Evolutionary conservation across 306 rosid species (phyloP).

Genomic region (Pachyrhizus erosus): DNA sequence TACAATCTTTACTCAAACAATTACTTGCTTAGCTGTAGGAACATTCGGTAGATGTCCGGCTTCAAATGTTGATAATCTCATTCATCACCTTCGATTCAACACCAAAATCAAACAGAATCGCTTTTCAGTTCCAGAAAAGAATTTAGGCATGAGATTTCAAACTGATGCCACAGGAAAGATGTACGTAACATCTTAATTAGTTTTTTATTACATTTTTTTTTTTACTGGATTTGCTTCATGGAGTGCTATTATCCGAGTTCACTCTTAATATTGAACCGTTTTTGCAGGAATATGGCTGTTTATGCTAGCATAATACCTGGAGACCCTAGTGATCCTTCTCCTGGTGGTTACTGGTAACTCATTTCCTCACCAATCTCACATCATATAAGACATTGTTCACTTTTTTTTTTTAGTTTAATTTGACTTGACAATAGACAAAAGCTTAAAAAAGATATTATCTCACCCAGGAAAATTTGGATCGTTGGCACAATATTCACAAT

Average conservation of each 20-base stretch:
- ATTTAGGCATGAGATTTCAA: not conserved
- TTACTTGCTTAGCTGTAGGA: not conserved
- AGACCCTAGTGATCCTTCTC: conserved; percentile 36
- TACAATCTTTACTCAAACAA: conserved; percentile 16
- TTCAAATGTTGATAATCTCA: conserved; percentile 34
- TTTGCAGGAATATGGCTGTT: conserved; percentile 55
- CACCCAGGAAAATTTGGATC: conserved; percentile 65
- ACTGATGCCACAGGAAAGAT: conserved; percentile 29
- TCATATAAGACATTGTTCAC: no score
- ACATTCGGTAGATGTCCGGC: not conserved
- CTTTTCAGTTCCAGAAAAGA: conserved; percentile 23
- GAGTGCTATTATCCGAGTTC: not conserved
- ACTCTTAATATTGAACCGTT: not conserved
- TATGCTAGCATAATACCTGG: conserved; percentile 38
- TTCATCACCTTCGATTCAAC: conserved; percentile 25
- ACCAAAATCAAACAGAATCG: conserved; percentile 25
- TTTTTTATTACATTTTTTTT: not conserved
- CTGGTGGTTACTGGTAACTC: conserved; percentile 32
- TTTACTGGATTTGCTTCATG: not conserved
- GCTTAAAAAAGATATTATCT: not conserved
- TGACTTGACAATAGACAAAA: not conserved
- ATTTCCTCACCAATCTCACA: not conserved
- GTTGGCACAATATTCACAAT: conserved; percentile 55
- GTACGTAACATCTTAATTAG: conserved; percentile 17
- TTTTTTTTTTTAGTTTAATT: not conserved